Base-by-base conservation (phyloP, 208 protist genomes). In the Leishmania martiniquensis region DNA sequence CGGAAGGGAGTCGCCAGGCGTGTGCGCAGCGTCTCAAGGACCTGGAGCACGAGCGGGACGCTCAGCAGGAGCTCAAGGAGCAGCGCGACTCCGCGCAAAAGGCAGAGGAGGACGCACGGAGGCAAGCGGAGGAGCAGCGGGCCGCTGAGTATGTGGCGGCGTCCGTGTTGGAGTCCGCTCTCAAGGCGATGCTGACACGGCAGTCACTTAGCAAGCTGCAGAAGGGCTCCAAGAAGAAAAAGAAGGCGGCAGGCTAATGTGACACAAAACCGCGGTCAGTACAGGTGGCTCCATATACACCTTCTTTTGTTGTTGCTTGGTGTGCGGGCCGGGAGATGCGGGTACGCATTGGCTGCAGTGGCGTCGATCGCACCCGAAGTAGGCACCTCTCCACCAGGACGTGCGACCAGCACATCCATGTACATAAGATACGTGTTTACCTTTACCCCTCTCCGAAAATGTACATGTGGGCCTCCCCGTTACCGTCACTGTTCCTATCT, bases 111-210 rank as follows among this genome's bases (percentile, higher is more conserved):
- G 82, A 86, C 29, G 47, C 51, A 7, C 76, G 77, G 47, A 85
- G 85, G 60, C 80, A 42, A 9, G 81, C 60, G 12, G 82, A 86
- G 72, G 86, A 94, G 63, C 69, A 82, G 71, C 84, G 82, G 29
- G 75, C 75, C n/a, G 80, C 73, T 1, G 86, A 91, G 76, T 96
- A 96, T 80, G 81, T 76, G 39, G 92, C 95, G 12, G 89, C 91
- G 17, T 96, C 91, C 6, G 85, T 89, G 75, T 82, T 98, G 62
- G 84, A 97, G 82, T 85, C 95, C 9, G 92, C 93, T 13, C 85
- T 97, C 25, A 89, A 90, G 72, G 91, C 86, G 5, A 91, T 96
- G 87, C 88, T 97, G 73, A 94, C 92, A 39, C 93, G 93, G 3
- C 77, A 93, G 20, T 84, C 91, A 2, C 67, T 97, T 25, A 82